Evolutionary conservation across 805 yeast species (phyloP).

Genomic region (Schizosaccharomyces japonicus): DNA sequence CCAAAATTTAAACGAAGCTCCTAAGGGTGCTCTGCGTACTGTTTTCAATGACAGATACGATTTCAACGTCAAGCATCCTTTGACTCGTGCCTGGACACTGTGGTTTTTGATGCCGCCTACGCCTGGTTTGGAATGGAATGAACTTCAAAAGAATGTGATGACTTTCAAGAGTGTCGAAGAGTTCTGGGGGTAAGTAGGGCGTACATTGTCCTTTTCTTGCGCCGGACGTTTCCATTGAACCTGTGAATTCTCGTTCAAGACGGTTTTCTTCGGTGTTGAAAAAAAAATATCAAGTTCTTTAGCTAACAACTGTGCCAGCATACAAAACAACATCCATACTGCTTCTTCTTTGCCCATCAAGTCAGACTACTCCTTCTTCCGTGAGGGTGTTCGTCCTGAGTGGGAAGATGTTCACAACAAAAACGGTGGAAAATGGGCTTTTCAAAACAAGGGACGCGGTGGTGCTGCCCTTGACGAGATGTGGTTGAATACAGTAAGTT

Average conservation of each 20-base stretch:
- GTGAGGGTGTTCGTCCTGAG: constrained; percentile 86
- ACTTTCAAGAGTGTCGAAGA: constrained; percentile 85
- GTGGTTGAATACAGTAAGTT: background rate
- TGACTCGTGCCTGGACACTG: constrained; percentile 75
- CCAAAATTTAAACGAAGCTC: background rate
- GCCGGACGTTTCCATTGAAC: no score
- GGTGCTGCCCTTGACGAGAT: constrained; percentile 51
- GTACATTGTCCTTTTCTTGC: no score
- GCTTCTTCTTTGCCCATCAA: constrained; percentile 75
- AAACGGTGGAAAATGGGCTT: constrained; percentile 87
- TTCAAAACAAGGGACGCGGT: constrained; percentile 59
- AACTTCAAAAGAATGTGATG: constrained; percentile 75
- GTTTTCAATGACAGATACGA: background rate
- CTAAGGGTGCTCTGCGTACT: background rate
- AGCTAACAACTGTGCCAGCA: background rate
- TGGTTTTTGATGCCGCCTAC: constrained; percentile 88
- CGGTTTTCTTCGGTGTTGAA: background rate
- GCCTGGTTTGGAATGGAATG: constrained; percentile 61
- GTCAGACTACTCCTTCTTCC: constrained; percentile 87
- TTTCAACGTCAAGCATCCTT: constrained; percentile 39
- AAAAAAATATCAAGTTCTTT: background rate
- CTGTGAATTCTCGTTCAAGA: no score
- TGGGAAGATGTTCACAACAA: constrained; percentile 86
- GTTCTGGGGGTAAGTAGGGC: constrained; percentile 52
- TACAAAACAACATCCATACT: constrained; percentile 33